Base-by-base conservation (phyloP, 1,139 yeast species). In the Kazachstania sp. region DNA sequence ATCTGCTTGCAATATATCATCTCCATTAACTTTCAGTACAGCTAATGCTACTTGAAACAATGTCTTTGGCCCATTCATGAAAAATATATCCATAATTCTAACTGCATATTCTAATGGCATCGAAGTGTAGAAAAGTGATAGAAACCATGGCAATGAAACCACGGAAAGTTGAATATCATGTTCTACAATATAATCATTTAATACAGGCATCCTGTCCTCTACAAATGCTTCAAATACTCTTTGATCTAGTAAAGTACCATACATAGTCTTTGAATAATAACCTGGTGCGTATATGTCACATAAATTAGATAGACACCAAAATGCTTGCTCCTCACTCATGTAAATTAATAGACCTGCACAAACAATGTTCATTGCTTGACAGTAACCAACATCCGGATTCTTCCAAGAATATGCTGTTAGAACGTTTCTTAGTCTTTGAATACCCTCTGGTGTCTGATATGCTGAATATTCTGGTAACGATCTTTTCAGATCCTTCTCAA, bases 341-440 rank as follows among this genome's bases (percentile, higher is more conserved):
- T 84, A 90, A 47, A 94, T 92, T 51, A 94, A 72, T 47, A 94
- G 69, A 0, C 96, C 97, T 0, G 99, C 99, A 1, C 83, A 86
- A 7, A 94, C 97, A 49, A 94, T 94, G 64, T 94, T 94, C 99
- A 94, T 94, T 1, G 98, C 98, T 64, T 94, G 98, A 64, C 99
- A 94, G 66, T 94, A 94, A 0, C 99, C 99, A 20, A 94, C 87
- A 45, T 92, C 96, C 0, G 97, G 97, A 61, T 90, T 88, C 58
- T 86, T 86, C 97, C 97, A 92, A 0, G 97, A 86, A 61, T 88
- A 94, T 0, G 96, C 96, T 0, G 94, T 84, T 52, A 94, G 73
- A 0, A 94, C 98, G 49, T 95, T 74, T 53, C 98, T 74, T 46
- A 94, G 73, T 47, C 95, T 73, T 47, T 73, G 77, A 43, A 94